phyloP scores from a whole-genome alignment of 352 stramenopile species.

The Globisporangium middletonii region DNA sequence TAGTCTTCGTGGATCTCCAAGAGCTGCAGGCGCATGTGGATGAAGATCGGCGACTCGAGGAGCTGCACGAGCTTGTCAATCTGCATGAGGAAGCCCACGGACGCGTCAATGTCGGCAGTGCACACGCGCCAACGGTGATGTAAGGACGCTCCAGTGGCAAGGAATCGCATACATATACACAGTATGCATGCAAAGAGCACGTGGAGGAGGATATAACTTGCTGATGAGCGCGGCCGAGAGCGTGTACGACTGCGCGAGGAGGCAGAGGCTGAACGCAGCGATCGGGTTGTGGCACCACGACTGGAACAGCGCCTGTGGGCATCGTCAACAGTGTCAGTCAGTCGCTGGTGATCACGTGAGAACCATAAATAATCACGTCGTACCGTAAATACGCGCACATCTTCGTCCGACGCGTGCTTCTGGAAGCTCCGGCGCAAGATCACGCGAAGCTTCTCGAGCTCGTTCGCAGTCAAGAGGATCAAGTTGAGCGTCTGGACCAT shows the following conservation, averaged over 20 bases:
- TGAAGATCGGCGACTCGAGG: slow-evolving; percentile 99
- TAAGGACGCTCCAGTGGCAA: slow-evolving; percentile 16
- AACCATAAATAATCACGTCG: not conserved
- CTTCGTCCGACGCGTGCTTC: slow-evolving; percentile 52
- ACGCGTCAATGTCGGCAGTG: slow-evolving; percentile 93
- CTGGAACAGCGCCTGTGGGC: slow-evolving; percentile 58
- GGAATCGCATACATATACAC: not conserved
- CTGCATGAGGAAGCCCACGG: slow-evolving; percentile 98
- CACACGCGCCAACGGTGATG: slow-evolving; percentile 21
- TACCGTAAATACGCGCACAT: slow-evolving; percentile 80
- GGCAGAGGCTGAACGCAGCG: slow-evolving; percentile 96
- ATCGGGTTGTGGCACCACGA: slow-evolving; percentile 98
- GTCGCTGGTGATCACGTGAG: not conserved
- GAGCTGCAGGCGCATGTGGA: slow-evolving; percentile 97
- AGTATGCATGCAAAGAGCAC: not conserved
- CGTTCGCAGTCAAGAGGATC: slow-evolving; percentile 97
- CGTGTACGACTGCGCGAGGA: slow-evolving; percentile 97
- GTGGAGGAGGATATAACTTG: slow-evolving; percentile 87
- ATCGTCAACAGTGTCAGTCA: not conserved
- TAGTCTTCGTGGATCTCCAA: slow-evolving; percentile 94
- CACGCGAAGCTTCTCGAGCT: slow-evolving; percentile 89
- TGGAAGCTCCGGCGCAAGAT: slow-evolving; percentile 80
- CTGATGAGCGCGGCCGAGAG: slow-evolving; percentile 94
- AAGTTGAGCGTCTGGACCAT: slow-evolving; percentile 99
- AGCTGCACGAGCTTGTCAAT: slow-evolving; percentile 99